Percentiles rank a stretch among this genome's conserved stretches.
These are phyloP conservation scores for Auricularia heimuer DNA, from an alignment of 768 basidiomycete species.

Conservation along the genomic window DNA sequence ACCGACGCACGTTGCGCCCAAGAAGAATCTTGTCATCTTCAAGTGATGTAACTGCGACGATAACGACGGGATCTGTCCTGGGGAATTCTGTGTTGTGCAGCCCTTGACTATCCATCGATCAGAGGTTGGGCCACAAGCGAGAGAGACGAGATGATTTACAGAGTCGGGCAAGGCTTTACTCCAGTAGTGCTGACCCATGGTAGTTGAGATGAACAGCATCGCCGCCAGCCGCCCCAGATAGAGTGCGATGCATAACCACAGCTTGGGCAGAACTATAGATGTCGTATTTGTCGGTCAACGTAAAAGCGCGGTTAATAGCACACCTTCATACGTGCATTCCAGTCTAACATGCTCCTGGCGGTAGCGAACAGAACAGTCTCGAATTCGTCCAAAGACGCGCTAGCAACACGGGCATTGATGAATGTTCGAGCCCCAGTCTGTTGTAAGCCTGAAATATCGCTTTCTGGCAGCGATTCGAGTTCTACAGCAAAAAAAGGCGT, in stretches of 20 bases:
- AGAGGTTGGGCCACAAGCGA: background rate
- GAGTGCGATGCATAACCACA: constrained; percentile 78
- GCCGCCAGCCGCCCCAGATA: constrained; percentile 94
- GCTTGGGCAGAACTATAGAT: constrained; percentile 68
- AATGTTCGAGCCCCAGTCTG: background rate
- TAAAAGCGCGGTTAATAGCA: constrained; percentile 7
- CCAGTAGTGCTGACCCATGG: constrained; percentile 63
- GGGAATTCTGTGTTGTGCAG: constrained; percentile 81
- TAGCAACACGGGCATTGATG: background rate
- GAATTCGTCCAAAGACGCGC: background rate
- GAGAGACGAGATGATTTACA: constrained; percentile 33
- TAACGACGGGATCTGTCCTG: constrained; percentile 81
- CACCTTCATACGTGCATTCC: constrained; percentile 86
- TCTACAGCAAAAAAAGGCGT: constrained; percentile 81
- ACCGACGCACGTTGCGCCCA: constrained; percentile 62
- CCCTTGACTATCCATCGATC: constrained; percentile 45
- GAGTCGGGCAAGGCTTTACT: constrained; percentile 59
- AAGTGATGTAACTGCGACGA: constrained; percentile 77
- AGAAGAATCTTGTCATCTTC: constrained; percentile 76
- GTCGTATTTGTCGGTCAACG: background rate
- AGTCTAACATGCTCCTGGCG: constrained; percentile 68
- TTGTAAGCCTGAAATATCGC: constrained; percentile 7
- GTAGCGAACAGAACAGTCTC: background rate
- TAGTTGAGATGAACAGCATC: constrained; percentile 63
- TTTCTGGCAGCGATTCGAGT: constrained; percentile 35